Evolutionary conservation across 352 stramenopile genomes (phyloP).

Genomic region (Globisporangium radiosum): DNA sequence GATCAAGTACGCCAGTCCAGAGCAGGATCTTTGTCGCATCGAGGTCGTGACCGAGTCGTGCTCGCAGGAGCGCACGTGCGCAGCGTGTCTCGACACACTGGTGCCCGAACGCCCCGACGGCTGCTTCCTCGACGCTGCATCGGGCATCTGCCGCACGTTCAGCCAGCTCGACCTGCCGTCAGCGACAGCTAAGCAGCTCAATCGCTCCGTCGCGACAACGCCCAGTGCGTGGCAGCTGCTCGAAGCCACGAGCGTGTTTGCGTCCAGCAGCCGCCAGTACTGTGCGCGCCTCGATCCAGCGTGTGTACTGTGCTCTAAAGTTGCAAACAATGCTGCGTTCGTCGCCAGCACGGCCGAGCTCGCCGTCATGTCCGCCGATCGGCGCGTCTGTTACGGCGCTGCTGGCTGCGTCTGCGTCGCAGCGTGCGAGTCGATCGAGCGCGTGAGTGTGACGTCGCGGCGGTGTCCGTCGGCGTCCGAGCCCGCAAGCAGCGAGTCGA

Average conservation of each 20-base stretch:
- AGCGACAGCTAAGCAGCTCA: neutral
- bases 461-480: neutral
- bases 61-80: conserved; percentile 39
- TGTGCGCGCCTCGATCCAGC: conserved; percentile 8
- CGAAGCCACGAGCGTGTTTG: conserved; percentile 32
- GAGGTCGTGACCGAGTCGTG: conserved; percentile 19
- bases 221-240: conserved; percentile 30
- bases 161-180: conserved; percentile 3
- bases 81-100: conserved; percentile 46
- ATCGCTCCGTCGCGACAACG: neutral
- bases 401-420: conserved; percentile 13
- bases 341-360: neutral
- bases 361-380: conserved; percentile 5
- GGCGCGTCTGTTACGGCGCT: conserved; percentile 8
- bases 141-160: neutral
- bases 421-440: conserved; percentile 9
- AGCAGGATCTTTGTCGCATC: conserved; percentile 7
- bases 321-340: conserved; percentile 3
- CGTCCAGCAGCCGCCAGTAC: conserved; percentile 19
- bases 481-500: neutral
- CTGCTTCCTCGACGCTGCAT: conserved; percentile 24
- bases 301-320: conserved; percentile 7
- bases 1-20: neutral
- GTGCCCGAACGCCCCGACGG: conserved; percentile 1
- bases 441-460: conserved; percentile 4